phyloP scores from a whole-genome alignment of 176 grass and related monocot genomes.

The Cenchrus fungigraminus region DNA sequence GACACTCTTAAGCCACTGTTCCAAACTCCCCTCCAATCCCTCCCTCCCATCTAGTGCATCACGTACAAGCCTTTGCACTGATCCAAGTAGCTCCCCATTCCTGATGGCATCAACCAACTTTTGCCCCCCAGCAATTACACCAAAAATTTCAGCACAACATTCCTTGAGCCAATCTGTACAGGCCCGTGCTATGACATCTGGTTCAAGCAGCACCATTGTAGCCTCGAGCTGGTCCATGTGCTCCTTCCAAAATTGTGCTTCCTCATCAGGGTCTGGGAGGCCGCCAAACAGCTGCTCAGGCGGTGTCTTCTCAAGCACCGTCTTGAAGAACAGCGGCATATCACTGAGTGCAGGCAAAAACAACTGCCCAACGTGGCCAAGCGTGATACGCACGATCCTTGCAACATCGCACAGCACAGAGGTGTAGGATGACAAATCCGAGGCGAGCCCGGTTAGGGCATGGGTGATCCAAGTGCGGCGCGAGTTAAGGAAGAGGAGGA shows the following conservation, averaged over 20 bases:
- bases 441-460: slow-evolving; percentile 47
- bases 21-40: slow-evolving; percentile 78
- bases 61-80: slow-evolving; percentile 67
- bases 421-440: slow-evolving; percentile 64
- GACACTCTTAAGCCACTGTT: slow-evolving; percentile 88
- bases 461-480: slow-evolving; percentile 88
- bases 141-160: slow-evolving; percentile 80
- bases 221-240: slow-evolving; percentile 91
- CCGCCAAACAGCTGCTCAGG: slow-evolving; percentile 87
- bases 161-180: slow-evolving; percentile 79
- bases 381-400: slow-evolving; percentile 65
- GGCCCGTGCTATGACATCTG: slow-evolving; percentile 58
- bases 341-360: slow-evolving; percentile 82
- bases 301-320: slow-evolving; percentile 76
- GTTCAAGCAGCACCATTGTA: slow-evolving; percentile 74
- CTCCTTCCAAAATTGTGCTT: slow-evolving; percentile 75
- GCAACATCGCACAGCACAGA: slow-evolving; percentile 75
- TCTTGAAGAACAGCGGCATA: slow-evolving; percentile 90
- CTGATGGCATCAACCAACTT: slow-evolving; percentile 69
- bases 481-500: slow-evolving; percentile 74
- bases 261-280: slow-evolving; percentile 88
- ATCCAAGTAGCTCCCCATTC: slow-evolving; percentile 70
- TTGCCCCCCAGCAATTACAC: slow-evolving; percentile 53
- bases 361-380: slow-evolving; percentile 84
- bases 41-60: slow-evolving; percentile 70